Evolutionary conservation across 257 asterid genomes (phyloP).

Genomic region (Scutellaria baicalensis): DNA sequence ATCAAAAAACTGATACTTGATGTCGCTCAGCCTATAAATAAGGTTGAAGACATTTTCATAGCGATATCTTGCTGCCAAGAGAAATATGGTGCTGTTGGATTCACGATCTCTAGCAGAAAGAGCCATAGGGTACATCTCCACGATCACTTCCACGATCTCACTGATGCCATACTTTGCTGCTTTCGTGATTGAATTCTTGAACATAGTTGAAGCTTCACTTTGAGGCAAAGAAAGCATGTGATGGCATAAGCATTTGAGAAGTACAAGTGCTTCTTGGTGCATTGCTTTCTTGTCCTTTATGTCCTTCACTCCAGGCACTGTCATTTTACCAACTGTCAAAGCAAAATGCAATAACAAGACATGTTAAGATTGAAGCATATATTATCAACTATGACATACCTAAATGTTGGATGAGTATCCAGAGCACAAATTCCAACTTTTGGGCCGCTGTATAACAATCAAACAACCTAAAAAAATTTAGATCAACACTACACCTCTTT

Average conservation of each 20-base stretch:
- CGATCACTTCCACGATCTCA: not conserved
- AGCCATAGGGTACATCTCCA: not conserved
- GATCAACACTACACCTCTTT: no score
- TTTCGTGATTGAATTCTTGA: not conserved
- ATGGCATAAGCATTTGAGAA: not conserved
- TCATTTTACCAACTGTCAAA: not conserved
- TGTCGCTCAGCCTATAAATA: no score
- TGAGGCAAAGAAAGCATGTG: not conserved
- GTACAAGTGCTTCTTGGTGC: not conserved
- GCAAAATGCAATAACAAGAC: not conserved
- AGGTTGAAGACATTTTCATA: no score
- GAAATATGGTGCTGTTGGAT: no score
- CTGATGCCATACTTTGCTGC: not conserved
- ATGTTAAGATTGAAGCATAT: not conserved
- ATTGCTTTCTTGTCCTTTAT: not conserved
- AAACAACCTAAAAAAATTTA: no score
- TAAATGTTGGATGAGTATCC: not conserved
- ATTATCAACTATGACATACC: not conserved
- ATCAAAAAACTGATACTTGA: not conserved
- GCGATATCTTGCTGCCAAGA: no score
- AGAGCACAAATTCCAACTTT: not conserved
- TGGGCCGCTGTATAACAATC: not conserved
- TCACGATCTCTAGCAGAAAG: no score
- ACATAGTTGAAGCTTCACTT: not conserved
- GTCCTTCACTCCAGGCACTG: not conserved